Evolutionary conservation across 2,329 filamentous ascomycete species (phyloP).

Genomic region (Colletotrichum chrysophilum): DNA sequence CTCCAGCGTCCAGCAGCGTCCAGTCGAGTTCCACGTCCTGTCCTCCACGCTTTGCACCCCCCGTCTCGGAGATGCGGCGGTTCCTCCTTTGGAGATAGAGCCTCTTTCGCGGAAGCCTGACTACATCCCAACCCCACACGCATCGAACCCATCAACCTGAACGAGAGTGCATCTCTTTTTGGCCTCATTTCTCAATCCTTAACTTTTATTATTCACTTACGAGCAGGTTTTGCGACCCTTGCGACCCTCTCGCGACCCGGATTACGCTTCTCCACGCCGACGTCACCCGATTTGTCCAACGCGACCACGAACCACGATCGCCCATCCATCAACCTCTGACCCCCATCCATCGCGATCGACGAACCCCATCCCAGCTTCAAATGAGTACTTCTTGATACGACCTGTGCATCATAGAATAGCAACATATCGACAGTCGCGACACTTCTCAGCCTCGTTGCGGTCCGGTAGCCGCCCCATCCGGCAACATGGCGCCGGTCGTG

Average conservation of each 20-base stretch:
- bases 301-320: neutral
- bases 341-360: slow-evolving; percentile 8
- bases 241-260: neutral
- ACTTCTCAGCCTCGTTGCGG: neutral
- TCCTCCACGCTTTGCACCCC: slow-evolving; percentile 10
- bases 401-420: neutral
- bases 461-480: slow-evolving; percentile 7
- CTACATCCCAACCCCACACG: slow-evolving; percentile 22
- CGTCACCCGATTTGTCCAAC: slow-evolving; percentile 18
- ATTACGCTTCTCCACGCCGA: slow-evolving; percentile 8
- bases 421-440: neutral
- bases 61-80: slow-evolving; percentile 18
- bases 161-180: slow-evolving; percentile 8
- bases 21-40: neutral
- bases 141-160: slow-evolving; percentile 7
- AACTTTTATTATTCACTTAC: neutral
- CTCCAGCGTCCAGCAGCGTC: neutral
- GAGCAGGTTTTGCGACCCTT: neutral
- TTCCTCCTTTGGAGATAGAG: slow-evolving; percentile 8
- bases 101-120: slow-evolving; percentile 18
- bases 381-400: slow-evolving; percentile 9
- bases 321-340: neutral
- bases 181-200: neutral
- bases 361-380: neutral
- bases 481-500: slow-evolving; percentile 60